Percentiles rank a stretch among this genome's conserved stretches.
phyloP scores from a whole-genome alignment of 805 yeast genomes.

The Saccharomycopsis sp. region DNA sequence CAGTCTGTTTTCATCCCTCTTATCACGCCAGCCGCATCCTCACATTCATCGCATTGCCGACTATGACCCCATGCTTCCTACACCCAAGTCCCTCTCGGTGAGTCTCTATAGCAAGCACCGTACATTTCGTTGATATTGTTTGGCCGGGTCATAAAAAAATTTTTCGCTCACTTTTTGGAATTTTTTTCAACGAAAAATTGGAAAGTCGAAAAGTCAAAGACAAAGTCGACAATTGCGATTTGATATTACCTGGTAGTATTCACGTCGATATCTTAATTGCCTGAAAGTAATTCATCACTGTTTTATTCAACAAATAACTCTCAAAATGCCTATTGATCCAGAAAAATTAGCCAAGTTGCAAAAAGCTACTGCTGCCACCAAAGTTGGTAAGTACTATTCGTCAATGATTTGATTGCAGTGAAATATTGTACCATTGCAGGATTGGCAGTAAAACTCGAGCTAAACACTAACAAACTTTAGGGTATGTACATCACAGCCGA shows the following conservation, averaged over 20 bases:
- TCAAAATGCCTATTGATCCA: constrained; percentile 78
- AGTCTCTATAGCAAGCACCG: not conserved
- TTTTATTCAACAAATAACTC: not conserved
- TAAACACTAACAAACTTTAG: not conserved
- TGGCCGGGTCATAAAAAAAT: not conserved
- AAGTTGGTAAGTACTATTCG: constrained; percentile 48
- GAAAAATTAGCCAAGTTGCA: constrained; percentile 90
- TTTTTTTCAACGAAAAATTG: not conserved
- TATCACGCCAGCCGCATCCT: too few species aligned
- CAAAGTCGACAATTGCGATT: not conserved
- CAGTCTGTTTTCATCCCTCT: too few species aligned
- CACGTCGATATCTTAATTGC: not conserved
- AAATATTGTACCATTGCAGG: not conserved
- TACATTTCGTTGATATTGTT: not conserved
- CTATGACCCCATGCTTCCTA: too few species aligned
- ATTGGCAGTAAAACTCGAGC: not conserved
- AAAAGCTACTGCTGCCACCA: constrained; percentile 72
- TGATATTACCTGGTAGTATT: not conserved
- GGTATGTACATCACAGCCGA: not conserved
- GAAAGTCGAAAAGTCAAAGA: not conserved
- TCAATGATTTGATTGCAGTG: not conserved
- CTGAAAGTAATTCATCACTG: not conserved
- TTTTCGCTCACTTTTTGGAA: not conserved
- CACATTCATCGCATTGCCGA: too few species aligned
- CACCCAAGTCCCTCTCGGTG: too few species aligned